Percentiles rank a stretch among this genome's conserved stretches.
These are phyloP conservation scores for Hypoxylon perforatum DNA, from an alignment of 495 filamentous ascomycete species.

Conservation along the genomic window DNA sequence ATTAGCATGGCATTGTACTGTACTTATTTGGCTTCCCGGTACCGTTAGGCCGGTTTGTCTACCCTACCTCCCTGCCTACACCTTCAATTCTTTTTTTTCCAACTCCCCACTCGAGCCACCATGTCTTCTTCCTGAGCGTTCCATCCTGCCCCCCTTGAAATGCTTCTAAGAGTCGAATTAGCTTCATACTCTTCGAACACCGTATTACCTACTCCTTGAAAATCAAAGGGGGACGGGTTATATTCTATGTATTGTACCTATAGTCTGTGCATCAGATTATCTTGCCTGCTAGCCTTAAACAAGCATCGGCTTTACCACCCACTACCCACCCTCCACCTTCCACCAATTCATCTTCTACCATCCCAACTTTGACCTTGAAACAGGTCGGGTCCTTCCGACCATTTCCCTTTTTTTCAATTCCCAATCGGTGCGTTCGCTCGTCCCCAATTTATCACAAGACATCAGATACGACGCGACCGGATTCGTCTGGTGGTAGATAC, in stretches of 20 bases:
- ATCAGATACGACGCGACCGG: slow-evolving; percentile 12
- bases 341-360: too few relatives aligned
- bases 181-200: slow-evolving; percentile 11
- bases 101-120: slow-evolving; percentile 38
- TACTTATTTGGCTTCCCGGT: neutral
- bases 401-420: slow-evolving; percentile 20
- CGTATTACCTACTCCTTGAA: slow-evolving; percentile 10
- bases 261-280: slow-evolving; percentile 21
- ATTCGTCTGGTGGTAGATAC: slow-evolving; percentile 18
- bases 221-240: slow-evolving; percentile 11
- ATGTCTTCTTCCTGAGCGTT: slow-evolving; percentile 35
- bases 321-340: too few relatives aligned
- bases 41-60: neutral
- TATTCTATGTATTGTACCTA: slow-evolving; percentile 1
- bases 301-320: slow-evolving; percentile 11
- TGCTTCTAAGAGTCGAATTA: slow-evolving; percentile 21
- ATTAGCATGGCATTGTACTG: too few relatives aligned
- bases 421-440: slow-evolving; percentile 12
- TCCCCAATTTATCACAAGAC: slow-evolving; percentile 14
- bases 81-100: slow-evolving; percentile 2
- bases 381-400: slow-evolving; percentile 36
- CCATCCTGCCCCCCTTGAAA: slow-evolving; percentile 35
- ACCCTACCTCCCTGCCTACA: too few relatives aligned
- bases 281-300: slow-evolving; percentile 16
- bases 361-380: slow-evolving; percentile 7